phyloP scores from a whole-genome alignment of 345 rosid species.

The Adansonia digitata region DNA sequence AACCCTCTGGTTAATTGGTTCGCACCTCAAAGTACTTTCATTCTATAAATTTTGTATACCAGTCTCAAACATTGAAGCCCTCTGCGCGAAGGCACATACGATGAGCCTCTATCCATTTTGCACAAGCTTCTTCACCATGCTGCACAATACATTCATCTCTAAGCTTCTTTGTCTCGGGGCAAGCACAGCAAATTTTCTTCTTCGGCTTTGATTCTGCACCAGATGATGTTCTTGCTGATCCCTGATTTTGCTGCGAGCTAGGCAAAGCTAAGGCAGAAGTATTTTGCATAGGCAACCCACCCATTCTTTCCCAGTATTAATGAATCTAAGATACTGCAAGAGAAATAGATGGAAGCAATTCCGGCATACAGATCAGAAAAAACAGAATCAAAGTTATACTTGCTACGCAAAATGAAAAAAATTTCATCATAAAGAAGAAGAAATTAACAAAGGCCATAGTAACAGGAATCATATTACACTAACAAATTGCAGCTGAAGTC shows the following conservation, averaged over 20 bases:
- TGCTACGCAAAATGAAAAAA: neutral
- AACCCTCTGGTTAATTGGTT: constrained; percentile 3
- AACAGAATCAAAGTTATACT: neutral
- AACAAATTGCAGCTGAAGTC: neutral
- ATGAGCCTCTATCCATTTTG: constrained; percentile 46
- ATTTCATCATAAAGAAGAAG: neutral
- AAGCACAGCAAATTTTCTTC: constrained; percentile 92
- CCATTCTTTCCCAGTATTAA: constrained; percentile 33
- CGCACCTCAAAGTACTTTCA: constrained; percentile 15
- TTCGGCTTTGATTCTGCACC: constrained; percentile 58
- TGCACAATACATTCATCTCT: constrained; percentile 90
- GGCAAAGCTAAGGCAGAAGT: constrained; percentile 40
- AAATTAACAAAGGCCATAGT: neutral
- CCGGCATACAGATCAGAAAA: neutral
- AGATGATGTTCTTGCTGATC: constrained; percentile 16
- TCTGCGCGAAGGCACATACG: constrained; percentile 76
- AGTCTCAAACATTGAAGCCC: constrained; percentile 72
- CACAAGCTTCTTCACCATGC: constrained; percentile 80
- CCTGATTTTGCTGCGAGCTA: constrained; percentile 39
- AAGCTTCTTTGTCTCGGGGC: constrained; percentile 82
- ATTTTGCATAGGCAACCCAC: constrained; percentile 41
- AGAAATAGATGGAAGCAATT: neutral
- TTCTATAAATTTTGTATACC: constrained; percentile 17
- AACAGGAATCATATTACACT: neutral
- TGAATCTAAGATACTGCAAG: neutral